Evolutionary conservation across 176 grass and related monocot species (phyloP), one percentile per base, ranked within the genome.

Genomic region (Oryza longistaminata): DNA sequence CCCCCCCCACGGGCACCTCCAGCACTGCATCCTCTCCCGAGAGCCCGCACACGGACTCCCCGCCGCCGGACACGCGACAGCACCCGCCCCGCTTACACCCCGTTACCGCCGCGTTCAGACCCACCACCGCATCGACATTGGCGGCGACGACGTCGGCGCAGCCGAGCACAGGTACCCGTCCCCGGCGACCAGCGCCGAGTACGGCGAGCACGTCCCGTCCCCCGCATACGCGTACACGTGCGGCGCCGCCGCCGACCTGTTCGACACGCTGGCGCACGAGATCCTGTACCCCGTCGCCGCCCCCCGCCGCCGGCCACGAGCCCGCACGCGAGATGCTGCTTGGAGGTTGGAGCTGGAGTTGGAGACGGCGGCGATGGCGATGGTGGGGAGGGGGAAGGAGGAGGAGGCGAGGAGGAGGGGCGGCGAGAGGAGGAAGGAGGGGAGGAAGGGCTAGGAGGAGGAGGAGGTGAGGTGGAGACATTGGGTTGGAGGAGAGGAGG

Each of bases 61-160:
- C 85, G 45, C 93, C 93, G 25, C 93, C 91, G 2, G 96, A 95
- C 66, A 98, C 83, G 88, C 4, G 74, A 79, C 31, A 98, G 49
- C 68, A 85, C 69, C 26, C 49, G 35, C 22, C 96, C 96, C 15
- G n/a, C 40, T 39, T 95, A 98, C 82, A 98, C 88, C 66, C 87
- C n/a, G n/a, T n/a, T n/a, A n/a, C n/a, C n/a, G 25, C 24, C 16
- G 45, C 39, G 2, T 21, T 66, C 64, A 98, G 60, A 49, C 87
- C 96, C 96, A 98, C 96, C 96, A 98, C 31, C 81, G 82, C 96
- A 98, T 86, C 11, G 90, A 83, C 77, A 90, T 88, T 24, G 26
- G 19, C 6, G 13, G 81, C 12, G 69, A 48, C 0, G 39, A 53
- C 0, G 61, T 86, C 12, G 85, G 85, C 0, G 76, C 82, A 9